Base-by-base conservation (phyloP, 2,329 filamentous ascomycete genomes). In the Shiraia bambusicola region DNA sequence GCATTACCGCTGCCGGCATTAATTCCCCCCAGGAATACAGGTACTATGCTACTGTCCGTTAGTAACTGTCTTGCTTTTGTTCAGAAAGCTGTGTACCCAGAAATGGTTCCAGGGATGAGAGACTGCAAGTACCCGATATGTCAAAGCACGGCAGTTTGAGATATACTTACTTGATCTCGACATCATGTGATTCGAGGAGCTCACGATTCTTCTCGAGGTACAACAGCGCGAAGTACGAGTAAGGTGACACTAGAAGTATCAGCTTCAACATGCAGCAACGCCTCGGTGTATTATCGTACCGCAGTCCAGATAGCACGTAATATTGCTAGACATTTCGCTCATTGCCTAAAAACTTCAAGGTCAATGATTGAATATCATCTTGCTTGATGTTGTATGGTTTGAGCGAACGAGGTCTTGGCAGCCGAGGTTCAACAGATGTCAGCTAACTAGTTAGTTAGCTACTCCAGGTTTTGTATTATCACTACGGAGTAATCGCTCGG, bases 251-350 rank as follows among this genome's bases (percentile, higher is more conserved):
- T 89, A 56, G 30, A 10, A 2, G 10, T 24, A 11, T 33, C 60
- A 19, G 56, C 49, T 41, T 42, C 42, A 6, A 14, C 30, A 25
- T 9, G 14, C 16, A 26, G 13, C 7, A 30, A 10, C 16, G 14
- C n/a, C 2, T 9, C 11, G 4, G 14, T 13, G 7, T 11, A n/a
- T 16, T 11, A 3, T 26, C 14, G n/a, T 69, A 86, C 84, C 79
- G 58, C 83, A 77, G 66, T 88, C 84, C 40, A 87, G 49, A 58
- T 86, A 87, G 45, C 76, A 78, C 48, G 84, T 81, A 52, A 88
- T 86, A 41, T 77, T 77, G 39, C 77, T 76, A 14, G 72, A 73
- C 82, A 86, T 85, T 3, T 33, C 61, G 28, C 45, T 28, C 27
- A 42, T 44, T 7, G 19, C 15, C 6, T 26, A 17, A 9, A 3